Base-by-base conservation (phyloP, 805 yeast species). In the Wickerhamomyces kurtzmanii region DNA sequence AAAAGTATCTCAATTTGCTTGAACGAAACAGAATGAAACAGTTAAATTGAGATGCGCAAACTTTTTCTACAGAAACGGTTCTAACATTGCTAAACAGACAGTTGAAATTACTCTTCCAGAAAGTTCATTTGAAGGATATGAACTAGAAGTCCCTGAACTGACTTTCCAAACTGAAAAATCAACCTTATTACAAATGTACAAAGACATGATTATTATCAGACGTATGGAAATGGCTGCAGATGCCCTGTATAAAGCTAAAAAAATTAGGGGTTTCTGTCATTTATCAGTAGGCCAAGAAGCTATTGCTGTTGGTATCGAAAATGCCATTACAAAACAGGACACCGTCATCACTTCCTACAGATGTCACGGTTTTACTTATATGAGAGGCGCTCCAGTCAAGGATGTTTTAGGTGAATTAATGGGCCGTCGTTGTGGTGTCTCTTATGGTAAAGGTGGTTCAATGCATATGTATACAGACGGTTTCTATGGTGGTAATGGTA, bases 161-260 rank as follows among this genome's bases (percentile, higher is more conserved):
- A 59, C 65, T 29, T 79, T 81, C 55, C 78, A 77, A 59, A 80
- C 95, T 32, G 76, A 83, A 47, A 86, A 85, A 70, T 68, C 71
- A 28, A 70, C 77, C 31, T 61, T 91, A 46, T 65, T 91, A 49
- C 75, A 86, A 53, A 85, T 91, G 96, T 91, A 87, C 75, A 82
- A 85, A 65, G 94, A 89, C 55, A 87, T 91, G 97, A 75, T 80
- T 43, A 62, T 79, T 42, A 76, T 89, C 55, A 78, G 94, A 71
- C 82, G 98, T 64, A 77, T 91, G 91, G 98, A 91, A 68, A 89
- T 91, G 95, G 94, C 96, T 23, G 76, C 97, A 37, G 98, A 91
- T 57, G 97, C 96, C 18, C 68, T 91, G 40, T 91, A 91, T 71
- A 91, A 91, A 69, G 95, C 97, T 49, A 91, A 91, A 71, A 86